Evolutionary conservation across 2,329 filamentous ascomycete genomes (phyloP).

Genomic region (Ceratocystis destructans): DNA sequence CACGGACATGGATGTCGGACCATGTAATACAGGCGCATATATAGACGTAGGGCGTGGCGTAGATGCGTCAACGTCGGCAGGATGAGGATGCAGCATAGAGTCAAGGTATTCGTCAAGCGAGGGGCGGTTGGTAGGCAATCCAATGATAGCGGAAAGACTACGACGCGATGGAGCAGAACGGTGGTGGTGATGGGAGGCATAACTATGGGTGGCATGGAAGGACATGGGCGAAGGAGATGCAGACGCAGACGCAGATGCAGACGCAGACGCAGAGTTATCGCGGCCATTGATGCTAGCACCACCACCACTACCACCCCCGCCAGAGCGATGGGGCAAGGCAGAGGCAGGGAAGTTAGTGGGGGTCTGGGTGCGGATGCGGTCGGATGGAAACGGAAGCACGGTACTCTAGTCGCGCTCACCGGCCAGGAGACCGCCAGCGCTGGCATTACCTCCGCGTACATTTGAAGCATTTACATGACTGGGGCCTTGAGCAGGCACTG

Average conservation of each 20-base stretch:
- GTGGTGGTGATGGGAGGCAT: not conserved
- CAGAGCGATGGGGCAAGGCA: not conserved
- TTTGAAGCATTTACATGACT: not conserved
- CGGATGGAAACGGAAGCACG: not conserved
- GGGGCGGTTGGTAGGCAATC: not conserved
- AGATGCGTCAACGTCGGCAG: not conserved
- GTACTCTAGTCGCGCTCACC: slow-evolving; percentile 1
- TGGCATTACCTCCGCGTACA: not conserved
- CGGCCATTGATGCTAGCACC: no score
- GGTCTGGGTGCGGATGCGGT: not conserved
- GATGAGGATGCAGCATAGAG: not conserved
- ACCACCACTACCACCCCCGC: not conserved
- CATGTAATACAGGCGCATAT: not conserved
- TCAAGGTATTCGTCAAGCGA: slow-evolving; percentile 6
- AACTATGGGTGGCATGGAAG: not conserved
- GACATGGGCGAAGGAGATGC: not conserved
- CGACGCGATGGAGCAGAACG: not conserved
- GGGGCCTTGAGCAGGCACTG: not conserved
- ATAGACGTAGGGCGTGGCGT: not conserved
- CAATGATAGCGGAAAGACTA: slow-evolving; percentile 1
- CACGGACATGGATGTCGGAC: no score
- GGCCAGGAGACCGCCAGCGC: not conserved
- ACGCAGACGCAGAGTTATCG: not conserved
- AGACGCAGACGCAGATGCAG: not conserved
- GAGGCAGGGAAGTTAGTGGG: not conserved